phyloP scores from a whole-genome alignment of 805 yeast species.

The Metschnikowia similis region DNA sequence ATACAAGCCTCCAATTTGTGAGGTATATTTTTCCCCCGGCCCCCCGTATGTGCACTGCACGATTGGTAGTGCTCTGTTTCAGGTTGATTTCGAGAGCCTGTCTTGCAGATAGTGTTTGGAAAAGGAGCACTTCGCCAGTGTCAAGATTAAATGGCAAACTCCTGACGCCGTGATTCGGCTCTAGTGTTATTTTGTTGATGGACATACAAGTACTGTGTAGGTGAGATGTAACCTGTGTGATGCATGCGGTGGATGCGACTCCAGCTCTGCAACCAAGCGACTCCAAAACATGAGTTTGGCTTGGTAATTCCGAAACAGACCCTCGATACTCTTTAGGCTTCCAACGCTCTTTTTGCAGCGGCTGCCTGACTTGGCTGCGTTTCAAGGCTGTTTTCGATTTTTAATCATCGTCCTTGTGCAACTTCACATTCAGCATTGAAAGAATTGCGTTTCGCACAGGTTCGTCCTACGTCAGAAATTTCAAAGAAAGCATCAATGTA shows the following conservation, averaged over 20 bases:
- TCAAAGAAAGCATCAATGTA: no score
- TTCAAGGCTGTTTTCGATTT: not conserved
- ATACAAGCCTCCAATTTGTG: slow-evolving; percentile 40
- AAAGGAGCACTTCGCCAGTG: slow-evolving; percentile 16
- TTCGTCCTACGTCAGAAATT: no score
- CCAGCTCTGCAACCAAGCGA: not conserved
- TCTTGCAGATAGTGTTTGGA: slow-evolving; percentile 18
- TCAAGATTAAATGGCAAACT: slow-evolving; percentile 16
- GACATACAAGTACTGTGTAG: slow-evolving; percentile 11
- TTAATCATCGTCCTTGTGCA: not conserved
- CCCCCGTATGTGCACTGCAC: slow-evolving; percentile 25
- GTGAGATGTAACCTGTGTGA: slow-evolving; percentile 3
- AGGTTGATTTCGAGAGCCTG: slow-evolving; percentile 28
- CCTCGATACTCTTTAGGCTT: no score
- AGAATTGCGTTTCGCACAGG: no score
- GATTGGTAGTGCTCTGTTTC: slow-evolving; percentile 10
- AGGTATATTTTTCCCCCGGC: slow-evolving; percentile 39
- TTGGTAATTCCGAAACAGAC: not conserved
- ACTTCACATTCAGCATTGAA: not conserved
- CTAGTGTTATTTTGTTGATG: slow-evolving; percentile 10
- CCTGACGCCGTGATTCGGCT: not conserved
- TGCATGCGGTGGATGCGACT: not conserved
- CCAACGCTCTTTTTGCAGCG: no score
- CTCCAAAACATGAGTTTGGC: not conserved
- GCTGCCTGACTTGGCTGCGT: not conserved